These are phyloP conservation scores for Rhodotorula sp. DNA, from an alignment of 1,284 basidiomycete species.

Conservation along the genomic window DNA sequence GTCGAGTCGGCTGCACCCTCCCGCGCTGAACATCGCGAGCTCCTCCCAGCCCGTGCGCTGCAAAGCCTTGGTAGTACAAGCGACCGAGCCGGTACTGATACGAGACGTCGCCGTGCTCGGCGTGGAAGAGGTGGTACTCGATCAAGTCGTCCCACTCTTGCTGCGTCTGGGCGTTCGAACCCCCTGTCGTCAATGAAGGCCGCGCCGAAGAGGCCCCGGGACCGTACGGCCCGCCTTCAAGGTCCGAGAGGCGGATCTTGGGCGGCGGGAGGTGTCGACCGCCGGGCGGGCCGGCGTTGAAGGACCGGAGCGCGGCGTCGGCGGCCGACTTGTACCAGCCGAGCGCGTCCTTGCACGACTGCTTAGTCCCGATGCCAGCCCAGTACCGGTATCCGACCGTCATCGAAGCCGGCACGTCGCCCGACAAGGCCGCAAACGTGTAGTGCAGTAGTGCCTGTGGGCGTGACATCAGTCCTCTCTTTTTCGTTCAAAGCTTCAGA, in stretches of 20 bases:
- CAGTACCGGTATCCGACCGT: slow-evolving; percentile 91
- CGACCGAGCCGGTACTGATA: slow-evolving; percentile 84
- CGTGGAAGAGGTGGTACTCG: slow-evolving; percentile 63
- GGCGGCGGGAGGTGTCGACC: slow-evolving; percentile 81
- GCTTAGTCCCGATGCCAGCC: slow-evolving; percentile 83
- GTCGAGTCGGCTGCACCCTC: slow-evolving; percentile 7
- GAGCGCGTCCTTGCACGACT: slow-evolving; percentile 72
- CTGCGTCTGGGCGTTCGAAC: slow-evolving; percentile 34
- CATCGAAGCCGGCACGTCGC: slow-evolving; percentile 84
- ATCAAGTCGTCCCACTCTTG: slow-evolving; percentile 47
- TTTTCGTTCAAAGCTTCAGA: background rate
- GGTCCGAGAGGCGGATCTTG: slow-evolving; percentile 79
- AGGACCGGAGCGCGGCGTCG: slow-evolving; percentile 72
- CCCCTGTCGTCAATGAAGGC: slow-evolving; percentile 23
- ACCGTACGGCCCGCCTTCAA: slow-evolving; percentile 86
- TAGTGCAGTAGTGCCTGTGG: slow-evolving; percentile 81
- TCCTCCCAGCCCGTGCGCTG: slow-evolving; percentile 81
- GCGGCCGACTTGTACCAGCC: slow-evolving; percentile 85
- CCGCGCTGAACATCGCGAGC: slow-evolving; percentile 48
- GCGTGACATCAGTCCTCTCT: slow-evolving; percentile 3
- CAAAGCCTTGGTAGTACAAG: slow-evolving; percentile 91
- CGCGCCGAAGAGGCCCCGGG: slow-evolving; percentile 68
- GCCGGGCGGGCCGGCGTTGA: slow-evolving; percentile 81
- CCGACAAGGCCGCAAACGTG: slow-evolving; percentile 85
- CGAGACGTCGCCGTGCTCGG: slow-evolving; percentile 72